A percentile compares a stretch with the other conserved stretches of the same genome.
Conservation (phyloP, 306 rosid genomes). For the Trifolium repens region DNA sequence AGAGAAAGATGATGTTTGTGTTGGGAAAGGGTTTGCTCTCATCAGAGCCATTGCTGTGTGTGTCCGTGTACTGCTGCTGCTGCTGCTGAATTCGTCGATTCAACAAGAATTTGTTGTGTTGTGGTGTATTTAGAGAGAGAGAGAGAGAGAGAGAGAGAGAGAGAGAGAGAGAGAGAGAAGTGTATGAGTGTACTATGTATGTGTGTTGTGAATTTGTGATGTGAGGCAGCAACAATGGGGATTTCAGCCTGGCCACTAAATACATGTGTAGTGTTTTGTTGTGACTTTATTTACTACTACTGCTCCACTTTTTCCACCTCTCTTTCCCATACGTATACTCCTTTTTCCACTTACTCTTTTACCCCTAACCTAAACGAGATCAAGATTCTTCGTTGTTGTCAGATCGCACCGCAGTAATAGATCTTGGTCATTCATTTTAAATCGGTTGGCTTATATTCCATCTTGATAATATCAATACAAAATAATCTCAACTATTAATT, state of each 20-base stretch:
- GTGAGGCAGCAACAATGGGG: constrained; percentile 7
- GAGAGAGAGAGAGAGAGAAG: not conserved
- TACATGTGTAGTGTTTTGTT: not conserved
- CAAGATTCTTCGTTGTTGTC: too few relatives aligned
- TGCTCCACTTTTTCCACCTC: not conserved
- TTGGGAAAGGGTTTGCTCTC: constrained; percentile 45
- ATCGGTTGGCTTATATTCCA: too few relatives aligned
- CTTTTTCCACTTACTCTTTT: too few relatives aligned
- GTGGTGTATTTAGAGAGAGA: not conserved
- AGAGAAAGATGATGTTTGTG: constrained; percentile 57
- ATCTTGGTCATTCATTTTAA: too few relatives aligned
- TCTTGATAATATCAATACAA: too few relatives aligned
- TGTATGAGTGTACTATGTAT: not conserved
- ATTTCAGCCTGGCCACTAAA: not conserved
- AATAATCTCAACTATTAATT: too few relatives aligned
- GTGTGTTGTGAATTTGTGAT: not conserved
- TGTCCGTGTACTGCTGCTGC: too few relatives aligned
- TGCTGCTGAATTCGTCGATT: not conserved
- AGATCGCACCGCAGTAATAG: too few relatives aligned
- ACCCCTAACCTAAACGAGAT: too few relatives aligned
- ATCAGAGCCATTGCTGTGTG: constrained; percentile 63
- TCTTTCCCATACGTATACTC: not conserved
- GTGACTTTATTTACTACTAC: not conserved
- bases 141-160: not conserved
- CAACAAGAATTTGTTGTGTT: not conserved